Evolutionary conservation across 2,329 filamentous ascomycete genomes (phyloP).

Genomic region (Xylariaceae sp.): DNA sequence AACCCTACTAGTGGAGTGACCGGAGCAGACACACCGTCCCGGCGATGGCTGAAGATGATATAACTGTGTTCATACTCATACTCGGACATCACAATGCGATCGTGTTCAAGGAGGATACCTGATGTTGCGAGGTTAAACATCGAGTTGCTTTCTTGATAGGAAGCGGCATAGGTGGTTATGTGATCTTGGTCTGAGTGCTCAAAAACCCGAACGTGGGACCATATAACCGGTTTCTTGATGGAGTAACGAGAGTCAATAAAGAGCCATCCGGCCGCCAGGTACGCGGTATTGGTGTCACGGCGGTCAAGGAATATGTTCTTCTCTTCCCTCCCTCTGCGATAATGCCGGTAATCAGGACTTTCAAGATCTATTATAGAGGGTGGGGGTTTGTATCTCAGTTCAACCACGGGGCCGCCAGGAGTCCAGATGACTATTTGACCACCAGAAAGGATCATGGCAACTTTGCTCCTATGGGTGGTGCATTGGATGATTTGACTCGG

Average conservation of each 20-base stretch:
- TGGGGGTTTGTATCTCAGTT: too few species aligned
- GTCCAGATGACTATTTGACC: slow-evolving; percentile 24
- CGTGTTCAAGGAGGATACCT: background rate
- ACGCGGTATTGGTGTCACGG: slow-evolving; percentile 16
- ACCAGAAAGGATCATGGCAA: slow-evolving; percentile 20
- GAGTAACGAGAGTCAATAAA: background rate
- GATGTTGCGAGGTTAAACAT: background rate
- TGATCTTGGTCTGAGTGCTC: background rate
- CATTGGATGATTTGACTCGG: slow-evolving; percentile 12
- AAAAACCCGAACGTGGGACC: background rate
- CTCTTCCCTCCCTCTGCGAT: slow-evolving; percentile 1
- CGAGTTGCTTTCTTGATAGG: background rate
- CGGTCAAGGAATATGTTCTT: slow-evolving; percentile 18
- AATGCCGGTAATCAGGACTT: too few species aligned
- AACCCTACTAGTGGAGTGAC: background rate
- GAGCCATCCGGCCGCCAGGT: slow-evolving; percentile 18
- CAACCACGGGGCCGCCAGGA: slow-evolving; percentile 5
- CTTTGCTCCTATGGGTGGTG: slow-evolving; percentile 13
- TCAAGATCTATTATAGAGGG: too few species aligned
- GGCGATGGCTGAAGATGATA: slow-evolving; percentile 3
- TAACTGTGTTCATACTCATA: slow-evolving; percentile 5
- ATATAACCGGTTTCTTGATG: background rate
- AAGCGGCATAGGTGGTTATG: slow-evolving; percentile 3
- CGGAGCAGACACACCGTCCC: fast-evolving
- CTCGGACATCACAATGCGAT: background rate